Conservation (phyloP, 768 basidiomycete genomes). For the Phaeotremella fagi region DNA sequence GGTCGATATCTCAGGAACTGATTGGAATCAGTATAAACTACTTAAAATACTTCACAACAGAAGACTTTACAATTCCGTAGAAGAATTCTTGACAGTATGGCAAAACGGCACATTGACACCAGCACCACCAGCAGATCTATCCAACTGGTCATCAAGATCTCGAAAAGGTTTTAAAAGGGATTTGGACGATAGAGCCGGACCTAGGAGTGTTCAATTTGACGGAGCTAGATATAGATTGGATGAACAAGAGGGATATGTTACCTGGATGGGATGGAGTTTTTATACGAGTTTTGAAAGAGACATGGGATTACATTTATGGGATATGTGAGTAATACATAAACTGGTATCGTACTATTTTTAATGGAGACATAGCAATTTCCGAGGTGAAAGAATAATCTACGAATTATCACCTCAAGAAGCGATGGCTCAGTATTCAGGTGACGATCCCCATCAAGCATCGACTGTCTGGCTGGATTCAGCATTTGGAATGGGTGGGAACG, state of each 20-base stretch:
- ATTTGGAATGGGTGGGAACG: slow-evolving; percentile 62
- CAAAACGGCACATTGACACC: slow-evolving; percentile 56
- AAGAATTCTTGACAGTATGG: slow-evolving; percentile 57
- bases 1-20: slow-evolving; percentile 57
- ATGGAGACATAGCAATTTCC: slow-evolving; percentile 52
- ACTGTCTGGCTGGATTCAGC: slow-evolving; percentile 63
- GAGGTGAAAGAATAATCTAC: slow-evolving; percentile 60
- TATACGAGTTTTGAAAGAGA: slow-evolving; percentile 63
- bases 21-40: slow-evolving; percentile 55
- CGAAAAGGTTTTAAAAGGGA: slow-evolving; percentile 51
- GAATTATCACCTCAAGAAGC: slow-evolving; percentile 64
- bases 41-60: slow-evolving; percentile 61
- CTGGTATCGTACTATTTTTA: no score
- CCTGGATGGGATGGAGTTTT: slow-evolving; percentile 52
- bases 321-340: slow-evolving; percentile 30
- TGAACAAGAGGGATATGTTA: slow-evolving; percentile 55
- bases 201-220: slow-evolving; percentile 58
- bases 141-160: slow-evolving; percentile 53
- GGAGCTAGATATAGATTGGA: slow-evolving; percentile 61
- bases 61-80: slow-evolving; percentile 55
- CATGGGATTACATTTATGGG: slow-evolving; percentile 52
- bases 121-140: slow-evolving; percentile 41
- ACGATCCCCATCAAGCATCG: slow-evolving; percentile 60
- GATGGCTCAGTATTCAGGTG: slow-evolving; percentile 51
- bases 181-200: slow-evolving; percentile 63